phyloP scores from a whole-genome alignment of 768 basidiomycete genomes.

The Kwoniella pini region DNA sequence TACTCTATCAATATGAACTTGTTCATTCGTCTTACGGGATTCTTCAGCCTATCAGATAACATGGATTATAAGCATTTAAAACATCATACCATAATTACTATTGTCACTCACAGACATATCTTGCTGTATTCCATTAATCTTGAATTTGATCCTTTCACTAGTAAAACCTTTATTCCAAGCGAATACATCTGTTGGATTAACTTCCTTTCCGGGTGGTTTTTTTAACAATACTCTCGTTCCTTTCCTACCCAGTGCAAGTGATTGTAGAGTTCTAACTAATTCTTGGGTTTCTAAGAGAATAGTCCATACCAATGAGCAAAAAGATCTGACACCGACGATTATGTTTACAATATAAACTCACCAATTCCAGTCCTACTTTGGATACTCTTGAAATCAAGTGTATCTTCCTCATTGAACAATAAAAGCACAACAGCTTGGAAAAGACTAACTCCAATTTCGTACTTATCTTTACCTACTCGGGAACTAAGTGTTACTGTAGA shows the following conservation, averaged over 20 bases:
- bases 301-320: too few species aligned
- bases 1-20: slow-evolving; percentile 84
- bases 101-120: slow-evolving; percentile 73
- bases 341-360: too few species aligned
- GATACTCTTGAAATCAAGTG: slow-evolving; percentile 69
- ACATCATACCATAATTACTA: not conserved
- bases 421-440: slow-evolving; percentile 86
- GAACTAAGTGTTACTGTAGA: slow-evolving; percentile 77
- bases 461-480: slow-evolving; percentile 63
- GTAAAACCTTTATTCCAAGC: slow-evolving; percentile 78
- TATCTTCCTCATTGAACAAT: slow-evolving; percentile 73
- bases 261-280: slow-evolving; percentile 82
- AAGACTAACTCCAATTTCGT: slow-evolving; percentile 87
- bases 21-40: slow-evolving; percentile 72
- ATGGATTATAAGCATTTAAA: too few species aligned
- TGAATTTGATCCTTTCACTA: slow-evolving; percentile 73
- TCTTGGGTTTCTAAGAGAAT: slow-evolving; percentile 58
- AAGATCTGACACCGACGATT: too few species aligned
- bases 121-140: slow-evolving; percentile 93
- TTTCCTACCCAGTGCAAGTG: slow-evolving; percentile 72
- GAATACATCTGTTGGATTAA: slow-evolving; percentile 74
- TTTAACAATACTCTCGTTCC: slow-evolving; percentile 86
- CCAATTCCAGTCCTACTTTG: slow-evolving; percentile 69
- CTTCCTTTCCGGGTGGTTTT: slow-evolving; percentile 72
- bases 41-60: slow-evolving; percentile 71